These are phyloP conservation scores for Colletotrichum tropicale DNA, from an alignment of 2,329 filamentous ascomycete species.

Conservation along the genomic window DNA sequence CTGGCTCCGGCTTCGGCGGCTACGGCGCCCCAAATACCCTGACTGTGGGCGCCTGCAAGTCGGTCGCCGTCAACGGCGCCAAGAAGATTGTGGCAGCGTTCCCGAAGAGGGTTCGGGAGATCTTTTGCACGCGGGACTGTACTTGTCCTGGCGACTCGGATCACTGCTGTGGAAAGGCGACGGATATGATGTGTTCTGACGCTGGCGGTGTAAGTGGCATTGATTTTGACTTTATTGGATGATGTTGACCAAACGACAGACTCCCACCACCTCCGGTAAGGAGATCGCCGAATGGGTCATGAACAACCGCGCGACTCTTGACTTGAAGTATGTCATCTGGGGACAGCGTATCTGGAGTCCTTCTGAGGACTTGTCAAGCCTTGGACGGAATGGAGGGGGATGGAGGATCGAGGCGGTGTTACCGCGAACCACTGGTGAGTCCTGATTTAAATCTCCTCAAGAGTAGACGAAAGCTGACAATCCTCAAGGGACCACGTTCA, in stretches of 20 bases:
- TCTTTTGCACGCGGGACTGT: conserved; percentile 37
- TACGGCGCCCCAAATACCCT: conserved; percentile 38
- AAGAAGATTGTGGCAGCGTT: conserved; percentile 38
- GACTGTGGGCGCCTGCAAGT: conserved; percentile 37
- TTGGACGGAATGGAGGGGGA: conserved; percentile 46
- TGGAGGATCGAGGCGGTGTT: conserved; percentile 44
- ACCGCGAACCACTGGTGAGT: conserved; percentile 49
- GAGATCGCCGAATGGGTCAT: conserved; percentile 54
- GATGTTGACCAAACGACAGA: conserved; percentile 22
- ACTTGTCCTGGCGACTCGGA: conserved; percentile 35
- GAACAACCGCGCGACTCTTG: conserved; percentile 42
- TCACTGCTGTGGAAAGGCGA: conserved; percentile 42
- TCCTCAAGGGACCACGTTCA: conserved; percentile 31
- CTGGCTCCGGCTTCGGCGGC: conserved; percentile 35
- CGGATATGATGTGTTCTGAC: conserved; percentile 43
- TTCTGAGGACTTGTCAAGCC: conserved; percentile 36
- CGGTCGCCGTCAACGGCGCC: conserved; percentile 37
- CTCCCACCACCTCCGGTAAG: conserved; percentile 39
- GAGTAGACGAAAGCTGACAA: neutral
- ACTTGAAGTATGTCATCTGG: conserved; percentile 55
- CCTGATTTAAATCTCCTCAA: fast-evolving
- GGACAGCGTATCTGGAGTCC: conserved; percentile 52
- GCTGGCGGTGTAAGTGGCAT: conserved; percentile 36
- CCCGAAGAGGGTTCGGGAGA: conserved; percentile 37
- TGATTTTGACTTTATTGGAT: neutral